phyloP scores from a whole-genome alignment of 805 yeast species.

The Monosporozyma yasuniensis region DNA sequence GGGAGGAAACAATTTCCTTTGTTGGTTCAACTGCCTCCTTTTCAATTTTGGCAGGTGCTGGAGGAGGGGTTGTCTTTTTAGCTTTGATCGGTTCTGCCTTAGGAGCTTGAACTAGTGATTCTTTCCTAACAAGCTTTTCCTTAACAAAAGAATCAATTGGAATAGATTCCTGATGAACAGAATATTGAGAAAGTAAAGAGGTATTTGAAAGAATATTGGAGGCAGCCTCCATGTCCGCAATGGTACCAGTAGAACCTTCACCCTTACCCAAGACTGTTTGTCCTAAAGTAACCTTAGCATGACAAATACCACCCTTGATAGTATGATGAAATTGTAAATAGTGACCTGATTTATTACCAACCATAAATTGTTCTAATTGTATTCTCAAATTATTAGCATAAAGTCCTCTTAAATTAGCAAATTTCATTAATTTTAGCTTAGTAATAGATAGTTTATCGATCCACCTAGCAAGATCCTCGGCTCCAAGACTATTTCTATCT shows the following conservation, averaged over 20 bases:
- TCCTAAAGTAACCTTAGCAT: slow-evolving; percentile 48
- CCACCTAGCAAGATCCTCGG: slow-evolving; percentile 48
- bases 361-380: slow-evolving; percentile 52
- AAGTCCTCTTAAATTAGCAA: slow-evolving; percentile 10
- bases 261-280: slow-evolving; percentile 56
- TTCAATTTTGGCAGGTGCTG: neutral
- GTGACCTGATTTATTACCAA: slow-evolving; percentile 23
- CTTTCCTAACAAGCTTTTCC: neutral
- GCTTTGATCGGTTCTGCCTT: too few relatives aligned
- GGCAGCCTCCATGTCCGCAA: slow-evolving; percentile 76
- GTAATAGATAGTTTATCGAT: slow-evolving; percentile 33
- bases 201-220: slow-evolving; percentile 54
- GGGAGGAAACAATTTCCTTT: neutral
- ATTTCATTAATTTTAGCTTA: slow-evolving; percentile 1
- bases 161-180: slow-evolving; percentile 4
- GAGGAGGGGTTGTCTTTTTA: too few relatives aligned
- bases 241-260: slow-evolving; percentile 48
- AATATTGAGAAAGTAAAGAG: slow-evolving; percentile 45
- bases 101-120: neutral
- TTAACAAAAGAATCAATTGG: neutral
- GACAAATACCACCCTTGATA: slow-evolving; percentile 30
- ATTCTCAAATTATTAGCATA: slow-evolving; percentile 58
- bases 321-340: slow-evolving; percentile 2
- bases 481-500: slow-evolving; percentile 35
- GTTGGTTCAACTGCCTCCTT: neutral